These are phyloP conservation scores for Pseudisothecium myosuroides DNA, from an alignment of 225 moss, liverwort and hornwort genomes.

Conservation along the genomic window DNA sequence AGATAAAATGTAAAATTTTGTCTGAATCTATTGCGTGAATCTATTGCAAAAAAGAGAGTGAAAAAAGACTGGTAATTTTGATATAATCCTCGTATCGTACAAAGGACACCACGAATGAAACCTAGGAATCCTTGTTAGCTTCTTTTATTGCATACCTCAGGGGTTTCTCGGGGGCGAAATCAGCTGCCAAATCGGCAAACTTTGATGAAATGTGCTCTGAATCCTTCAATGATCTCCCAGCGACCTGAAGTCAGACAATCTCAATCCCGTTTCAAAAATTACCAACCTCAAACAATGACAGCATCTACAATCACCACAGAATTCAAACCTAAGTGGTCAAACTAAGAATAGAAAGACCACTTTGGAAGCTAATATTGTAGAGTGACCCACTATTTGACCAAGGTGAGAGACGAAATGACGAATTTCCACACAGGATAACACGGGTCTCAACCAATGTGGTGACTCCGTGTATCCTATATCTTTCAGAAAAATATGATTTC, in stretches of 20 bases:
- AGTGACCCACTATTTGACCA: neutral
- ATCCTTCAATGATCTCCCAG: conserved; percentile 91
- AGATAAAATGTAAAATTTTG: neutral
- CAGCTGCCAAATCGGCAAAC: conserved; percentile 74
- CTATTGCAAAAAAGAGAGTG: neutral
- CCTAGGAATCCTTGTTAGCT: neutral
- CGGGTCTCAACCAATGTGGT: neutral
- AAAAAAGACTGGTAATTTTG: neutral
- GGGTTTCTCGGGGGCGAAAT: conserved; percentile 44
- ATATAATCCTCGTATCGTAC: neutral
- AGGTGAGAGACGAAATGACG: neutral
- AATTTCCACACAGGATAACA: neutral
- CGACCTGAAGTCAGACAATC: conserved; percentile 43
- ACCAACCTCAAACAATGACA: neutral
- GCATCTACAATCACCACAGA: neutral
- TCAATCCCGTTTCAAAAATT: neutral
- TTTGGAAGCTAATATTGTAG: neutral
- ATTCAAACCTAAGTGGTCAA: neutral
- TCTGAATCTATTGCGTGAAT: neutral
- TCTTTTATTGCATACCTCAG: conserved; percentile 39
- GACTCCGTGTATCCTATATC: neutral
- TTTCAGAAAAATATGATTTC: neutral
- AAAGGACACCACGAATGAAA: neutral
- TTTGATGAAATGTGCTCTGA: conserved; percentile 90
- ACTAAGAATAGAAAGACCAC: neutral